Evolutionary conservation across 2,329 filamentous ascomycete genomes (phyloP), one percentile per base, ranked within the genome.

Genomic region (Pyrenochaeta sp.): DNA sequence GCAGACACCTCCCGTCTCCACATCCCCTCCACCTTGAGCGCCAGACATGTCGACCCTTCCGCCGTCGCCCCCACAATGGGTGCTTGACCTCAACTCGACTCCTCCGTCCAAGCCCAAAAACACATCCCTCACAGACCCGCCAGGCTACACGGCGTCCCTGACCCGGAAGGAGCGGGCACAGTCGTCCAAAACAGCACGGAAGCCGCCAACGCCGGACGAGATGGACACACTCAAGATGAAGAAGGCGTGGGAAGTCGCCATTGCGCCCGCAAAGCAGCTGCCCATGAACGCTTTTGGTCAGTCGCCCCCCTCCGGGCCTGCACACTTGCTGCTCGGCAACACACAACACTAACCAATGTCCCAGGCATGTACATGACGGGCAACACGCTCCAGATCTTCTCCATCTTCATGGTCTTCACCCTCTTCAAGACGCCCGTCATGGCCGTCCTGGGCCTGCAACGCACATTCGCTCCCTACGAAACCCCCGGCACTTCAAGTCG

Each of bases 321-420:
- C 21, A 47, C 27, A n/a, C 6, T 27, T 27, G 23, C 23, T 4
- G 9, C 23, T 27, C 4, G 23, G 23, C 30, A 15, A 17, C 11
- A 45, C 42, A 12, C 23, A 12, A 4, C 12, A 30, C 53, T 49
- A 33, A 60, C 41, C 9, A 21, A 49, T 53, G 14, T 49, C 27
- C 6, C 23, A 77, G 75, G 75, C 88, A 98, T 98, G 92, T 99
- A 99, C 84, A 99, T 99, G 95, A 96, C 94, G 29, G 95, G 95
- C 70, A 99, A 98, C 80, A 92, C 91, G 57, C 86, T 99, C 41
- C 95, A 99, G 76, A 98, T 99, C 64, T 99, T 99, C 82, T 96
- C 90, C 78, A 98, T 99, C 78, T 98, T 98, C 92, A 99, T 98
- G 93, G 94, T 98, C 15, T 93, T 94, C 70, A 98, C 97, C 90